phyloP scores from a whole-genome alignment of 2,329 filamentous ascomycete genomes.

The Cytospora schulzeri region DNA sequence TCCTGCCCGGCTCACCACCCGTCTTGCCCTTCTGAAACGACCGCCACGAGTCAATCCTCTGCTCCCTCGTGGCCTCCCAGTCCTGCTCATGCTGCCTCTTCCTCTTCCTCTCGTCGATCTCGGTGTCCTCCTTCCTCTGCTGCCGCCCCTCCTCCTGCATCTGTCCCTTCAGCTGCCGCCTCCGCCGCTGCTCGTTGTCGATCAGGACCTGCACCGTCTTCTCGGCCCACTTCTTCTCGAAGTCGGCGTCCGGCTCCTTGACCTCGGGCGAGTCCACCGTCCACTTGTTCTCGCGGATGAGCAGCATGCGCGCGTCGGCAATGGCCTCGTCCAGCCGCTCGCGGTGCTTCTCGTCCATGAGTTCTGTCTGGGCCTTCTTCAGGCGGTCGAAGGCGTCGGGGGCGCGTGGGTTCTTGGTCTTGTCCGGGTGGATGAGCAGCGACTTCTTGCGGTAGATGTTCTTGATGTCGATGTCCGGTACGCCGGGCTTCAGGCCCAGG shows the following conservation, averaged over 20 bases:
- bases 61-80: slow-evolving; percentile 91
- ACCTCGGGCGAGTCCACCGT: slow-evolving; percentile 86
- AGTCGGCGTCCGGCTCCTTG: slow-evolving; percentile 69
- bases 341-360: slow-evolving; percentile 94
- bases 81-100: slow-evolving; percentile 92
- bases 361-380: slow-evolving; percentile 88
- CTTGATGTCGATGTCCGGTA: slow-evolving; percentile 96
- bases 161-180: slow-evolving; percentile 86
- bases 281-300: slow-evolving; percentile 94
- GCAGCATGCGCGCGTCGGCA: slow-evolving; percentile 89
- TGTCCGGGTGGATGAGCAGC: slow-evolving; percentile 98
- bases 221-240: slow-evolving; percentile 82
- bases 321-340: slow-evolving; percentile 89
- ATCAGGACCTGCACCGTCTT: slow-evolving; percentile 89
- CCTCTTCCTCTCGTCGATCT: slow-evolving; percentile 76
- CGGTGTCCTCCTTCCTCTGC: slow-evolving; percentile 82
- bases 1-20: slow-evolving; percentile 44
- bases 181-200: slow-evolving; percentile 84
- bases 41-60: slow-evolving; percentile 91
- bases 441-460: slow-evolving; percentile 93
- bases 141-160: slow-evolving; percentile 95
- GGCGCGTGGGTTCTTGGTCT: slow-evolving; percentile 86
- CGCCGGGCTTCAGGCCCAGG: slow-evolving; percentile 91
- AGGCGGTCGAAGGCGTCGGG: slow-evolving; percentile 96
- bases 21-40: slow-evolving; percentile 80